phyloP scores from a whole-genome alignment of 2,329 filamentous ascomycete species.

The Aspergillus sp. region DNA sequence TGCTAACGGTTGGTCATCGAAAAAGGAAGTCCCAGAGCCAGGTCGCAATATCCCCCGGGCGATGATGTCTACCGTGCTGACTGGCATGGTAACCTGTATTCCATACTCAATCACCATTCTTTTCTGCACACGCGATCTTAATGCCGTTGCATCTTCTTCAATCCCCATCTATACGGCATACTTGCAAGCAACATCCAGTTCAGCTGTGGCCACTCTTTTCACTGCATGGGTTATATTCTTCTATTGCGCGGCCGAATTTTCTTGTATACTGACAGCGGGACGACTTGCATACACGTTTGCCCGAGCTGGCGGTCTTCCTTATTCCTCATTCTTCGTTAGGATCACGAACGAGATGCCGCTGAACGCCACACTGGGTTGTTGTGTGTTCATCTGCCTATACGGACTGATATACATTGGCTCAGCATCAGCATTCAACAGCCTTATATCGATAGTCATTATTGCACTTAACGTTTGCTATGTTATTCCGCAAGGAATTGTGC shows the following conservation, averaged over 20 bases:
- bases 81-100: slow-evolving; percentile 22
- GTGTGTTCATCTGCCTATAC: slow-evolving; percentile 50
- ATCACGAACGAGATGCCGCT: slow-evolving; percentile 33
- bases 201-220: slow-evolving; percentile 19
- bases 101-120: slow-evolving; percentile 24
- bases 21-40: slow-evolving; percentile 24
- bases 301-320: slow-evolving; percentile 20
- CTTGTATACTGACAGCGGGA: slow-evolving; percentile 15
- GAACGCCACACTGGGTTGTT: slow-evolving; percentile 46
- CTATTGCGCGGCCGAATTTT: slow-evolving; percentile 41
- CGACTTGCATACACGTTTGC: slow-evolving; percentile 17
- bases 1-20: not conserved
- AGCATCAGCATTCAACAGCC: slow-evolving; percentile 44
- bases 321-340: slow-evolving; percentile 19
- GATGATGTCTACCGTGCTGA: slow-evolving; percentile 24
- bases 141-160: slow-evolving; percentile 17
- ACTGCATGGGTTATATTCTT: slow-evolving; percentile 33
- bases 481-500: slow-evolving; percentile 47
- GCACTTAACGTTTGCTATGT: slow-evolving; percentile 44
- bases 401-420: slow-evolving; percentile 34
- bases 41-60: slow-evolving; percentile 23
- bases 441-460: slow-evolving; percentile 40
- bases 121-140: slow-evolving; percentile 23
- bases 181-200: slow-evolving; percentile 20
- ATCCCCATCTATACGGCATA: slow-evolving; percentile 25